Percentiles rank a stretch among this genome's conserved stretches.
These are phyloP conservation scores for Eucalyptus brandiana DNA, from an alignment of 345 rosid species.

Conservation along the genomic window DNA sequence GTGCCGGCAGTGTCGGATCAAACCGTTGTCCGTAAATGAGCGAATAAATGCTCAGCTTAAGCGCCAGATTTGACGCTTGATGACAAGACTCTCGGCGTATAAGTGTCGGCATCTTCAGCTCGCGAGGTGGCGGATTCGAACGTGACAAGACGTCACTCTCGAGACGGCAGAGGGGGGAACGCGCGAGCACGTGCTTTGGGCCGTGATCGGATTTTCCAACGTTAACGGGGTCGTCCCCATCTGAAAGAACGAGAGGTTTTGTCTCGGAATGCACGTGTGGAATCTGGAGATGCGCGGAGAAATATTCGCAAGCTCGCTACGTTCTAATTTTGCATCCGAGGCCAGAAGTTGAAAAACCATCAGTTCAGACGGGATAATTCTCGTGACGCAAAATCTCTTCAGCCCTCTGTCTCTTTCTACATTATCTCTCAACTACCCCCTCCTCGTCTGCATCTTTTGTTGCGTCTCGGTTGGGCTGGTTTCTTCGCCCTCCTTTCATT, in stretches of 20 bases:
- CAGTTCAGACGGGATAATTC: background rate
- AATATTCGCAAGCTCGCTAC: background rate
- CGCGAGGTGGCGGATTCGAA: background rate
- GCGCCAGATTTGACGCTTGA: background rate
- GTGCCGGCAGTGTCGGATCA: background rate
- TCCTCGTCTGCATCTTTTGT: background rate
- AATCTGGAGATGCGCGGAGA: background rate
- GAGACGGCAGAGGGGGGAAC: background rate
- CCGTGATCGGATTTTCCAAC: background rate
- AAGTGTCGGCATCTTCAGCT: background rate
- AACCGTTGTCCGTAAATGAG: background rate
- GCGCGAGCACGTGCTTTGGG: background rate
- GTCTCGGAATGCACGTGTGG: background rate
- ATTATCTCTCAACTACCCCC: background rate
- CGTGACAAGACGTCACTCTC: background rate
- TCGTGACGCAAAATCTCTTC: background rate
- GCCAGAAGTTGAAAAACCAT: background rate
- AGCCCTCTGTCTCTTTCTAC: background rate
- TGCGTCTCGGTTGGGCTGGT: background rate
- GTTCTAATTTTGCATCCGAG: background rate
- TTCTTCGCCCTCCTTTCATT: background rate
- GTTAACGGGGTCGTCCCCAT: background rate
- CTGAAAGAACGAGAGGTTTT: background rate
- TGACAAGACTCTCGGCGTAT: background rate
- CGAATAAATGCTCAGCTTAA: background rate